A percentile compares a stretch with the other conserved stretches of the same genome.
Evolutionary conservation across 2,329 filamentous ascomycete genomes (phyloP).

Genomic region (Tolypocladium amazonense): DNA sequence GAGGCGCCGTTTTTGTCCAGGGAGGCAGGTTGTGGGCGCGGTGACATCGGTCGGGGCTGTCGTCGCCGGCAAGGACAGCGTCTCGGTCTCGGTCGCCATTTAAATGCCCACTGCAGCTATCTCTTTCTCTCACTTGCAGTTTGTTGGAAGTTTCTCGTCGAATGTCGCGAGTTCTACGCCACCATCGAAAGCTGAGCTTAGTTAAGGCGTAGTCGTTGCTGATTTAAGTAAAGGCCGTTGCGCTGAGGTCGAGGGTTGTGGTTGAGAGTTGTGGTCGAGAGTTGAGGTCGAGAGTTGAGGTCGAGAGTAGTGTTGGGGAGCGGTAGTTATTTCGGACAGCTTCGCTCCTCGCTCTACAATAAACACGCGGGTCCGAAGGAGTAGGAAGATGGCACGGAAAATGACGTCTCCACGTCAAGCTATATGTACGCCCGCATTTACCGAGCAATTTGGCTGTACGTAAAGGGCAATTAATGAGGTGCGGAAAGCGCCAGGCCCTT

Average conservation of each 20-base stretch:
- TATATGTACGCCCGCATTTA: background rate
- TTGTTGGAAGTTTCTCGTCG: background rate
- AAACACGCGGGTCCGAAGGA: background rate
- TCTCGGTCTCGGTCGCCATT: conserved; percentile 23
- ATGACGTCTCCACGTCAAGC: background rate
- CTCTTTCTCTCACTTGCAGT: background rate
- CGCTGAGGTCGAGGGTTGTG: background rate
- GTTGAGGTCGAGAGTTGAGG: background rate
- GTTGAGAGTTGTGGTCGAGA: background rate
- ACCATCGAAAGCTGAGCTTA: background rate
- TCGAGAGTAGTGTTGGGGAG: background rate
- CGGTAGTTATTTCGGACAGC: background rate
- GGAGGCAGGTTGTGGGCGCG: conserved; percentile 13
- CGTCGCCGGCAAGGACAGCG: conserved; percentile 18
- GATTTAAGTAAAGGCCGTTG: background rate
- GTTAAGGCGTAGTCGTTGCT: background rate
- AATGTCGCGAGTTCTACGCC: background rate
- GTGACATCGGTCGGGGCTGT: conserved; percentile 20
- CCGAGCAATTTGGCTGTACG: background rate
- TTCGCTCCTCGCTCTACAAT: background rate
- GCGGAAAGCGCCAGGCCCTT: background rate
- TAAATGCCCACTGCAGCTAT: background rate
- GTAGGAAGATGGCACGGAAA: background rate
- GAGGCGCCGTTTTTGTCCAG: conserved; percentile 4
- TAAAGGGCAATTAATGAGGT: background rate